A percentile compares a stretch with the other conserved stretches of the same genome.
Evolutionary conservation across 1,139 yeast genomes (phyloP).

Genomic region (Suhomyces maxii): DNA sequence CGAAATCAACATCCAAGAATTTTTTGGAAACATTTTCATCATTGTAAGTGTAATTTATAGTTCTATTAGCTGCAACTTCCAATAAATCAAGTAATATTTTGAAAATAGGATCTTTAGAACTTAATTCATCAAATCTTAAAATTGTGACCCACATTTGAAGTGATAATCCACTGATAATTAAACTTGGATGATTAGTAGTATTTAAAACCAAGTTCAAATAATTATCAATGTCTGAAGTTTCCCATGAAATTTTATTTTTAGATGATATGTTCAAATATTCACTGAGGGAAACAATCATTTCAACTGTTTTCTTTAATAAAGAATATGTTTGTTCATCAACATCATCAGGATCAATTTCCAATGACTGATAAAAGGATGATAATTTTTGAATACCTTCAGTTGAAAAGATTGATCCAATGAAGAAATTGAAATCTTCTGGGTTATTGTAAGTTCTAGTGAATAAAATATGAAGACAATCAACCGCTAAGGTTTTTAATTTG

Average conservation of each 20-base stretch:
- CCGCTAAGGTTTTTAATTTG: conserved; percentile 75
- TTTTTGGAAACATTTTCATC: conserved; percentile 62
- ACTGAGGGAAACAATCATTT: conserved; percentile 88
- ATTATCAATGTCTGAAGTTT: conserved; percentile 55
- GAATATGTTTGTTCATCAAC: conserved; percentile 80
- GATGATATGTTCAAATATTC: conserved; percentile 60
- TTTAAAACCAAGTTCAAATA: conserved; percentile 74
- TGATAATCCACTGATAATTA: conserved; percentile 88
- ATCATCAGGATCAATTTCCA: conserved; percentile 68
- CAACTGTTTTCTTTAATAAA: conserved; percentile 83
- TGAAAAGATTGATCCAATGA: conserved; percentile 77
- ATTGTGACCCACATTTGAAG: conserved; percentile 94
- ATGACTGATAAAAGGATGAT: conserved; percentile 60
- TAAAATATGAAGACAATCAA: conserved; percentile 86
- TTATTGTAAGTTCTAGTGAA: conserved; percentile 78
- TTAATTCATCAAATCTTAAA: conserved; percentile 74
- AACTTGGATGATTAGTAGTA: conserved; percentile 81
- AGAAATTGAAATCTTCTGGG: conserved; percentile 71
- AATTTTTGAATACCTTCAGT: conserved; percentile 70
- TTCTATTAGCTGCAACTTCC: conserved; percentile 75
- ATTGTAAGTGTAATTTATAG: conserved; percentile 69
- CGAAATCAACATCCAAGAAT: conserved; percentile 81
- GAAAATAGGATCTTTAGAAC: conserved; percentile 49
- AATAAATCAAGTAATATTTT: conserved; percentile 64
- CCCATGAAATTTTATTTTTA: conserved; percentile 45